Percentiles rank a stretch among this genome's conserved stretches.
Conservation (phyloP, 352 stramenopile species). For the Phytopythium chamaehyphon region DNA sequence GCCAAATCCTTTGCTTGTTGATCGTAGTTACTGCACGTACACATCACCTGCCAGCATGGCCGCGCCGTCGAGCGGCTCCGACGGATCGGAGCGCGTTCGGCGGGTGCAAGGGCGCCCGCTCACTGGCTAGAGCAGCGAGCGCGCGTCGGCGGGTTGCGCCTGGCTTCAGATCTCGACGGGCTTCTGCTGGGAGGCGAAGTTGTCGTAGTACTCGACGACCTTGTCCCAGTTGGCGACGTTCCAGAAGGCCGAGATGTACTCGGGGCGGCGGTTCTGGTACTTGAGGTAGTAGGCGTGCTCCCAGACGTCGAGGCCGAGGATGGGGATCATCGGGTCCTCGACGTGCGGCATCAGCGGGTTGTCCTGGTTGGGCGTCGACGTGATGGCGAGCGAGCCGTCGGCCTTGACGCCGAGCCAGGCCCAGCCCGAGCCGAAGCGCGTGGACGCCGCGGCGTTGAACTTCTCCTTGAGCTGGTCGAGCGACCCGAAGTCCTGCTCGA, state of each 20-base stretch:
- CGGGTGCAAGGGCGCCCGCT: too few species aligned
- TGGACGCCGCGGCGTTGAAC: constrained; percentile 86
- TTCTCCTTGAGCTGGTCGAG: constrained; percentile 87
- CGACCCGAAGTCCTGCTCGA: constrained; percentile 89
- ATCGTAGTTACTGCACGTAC: too few species aligned
- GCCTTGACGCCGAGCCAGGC: constrained; percentile 85
- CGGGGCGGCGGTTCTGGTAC: constrained; percentile 95
- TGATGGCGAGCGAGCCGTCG: constrained; percentile 93
- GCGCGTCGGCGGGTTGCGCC: constrained; percentile 8
- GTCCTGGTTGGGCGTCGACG: constrained; percentile 95
- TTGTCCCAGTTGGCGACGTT: constrained; percentile 97
- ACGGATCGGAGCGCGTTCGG: too few species aligned
- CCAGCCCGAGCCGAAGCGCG: constrained; percentile 89
- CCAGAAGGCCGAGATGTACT: constrained; percentile 98
- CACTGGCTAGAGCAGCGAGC: constrained; percentile 11
- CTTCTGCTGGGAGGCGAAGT: constrained; percentile 84
- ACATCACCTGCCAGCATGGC: too few species aligned
- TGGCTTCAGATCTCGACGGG: constrained; percentile 78
- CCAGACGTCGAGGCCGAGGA: constrained; percentile 95
- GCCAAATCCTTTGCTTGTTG: too few species aligned
- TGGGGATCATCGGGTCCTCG: constrained; percentile 85
- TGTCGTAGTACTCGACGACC: constrained; percentile 90
- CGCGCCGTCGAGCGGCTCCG: too few species aligned
- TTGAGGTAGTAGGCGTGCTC: constrained; percentile 97
- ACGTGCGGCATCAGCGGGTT: constrained; percentile 84